Base-by-base conservation (phyloP, 1,284 basidiomycete genomes). In the Cryptococcus sp. region DNA sequence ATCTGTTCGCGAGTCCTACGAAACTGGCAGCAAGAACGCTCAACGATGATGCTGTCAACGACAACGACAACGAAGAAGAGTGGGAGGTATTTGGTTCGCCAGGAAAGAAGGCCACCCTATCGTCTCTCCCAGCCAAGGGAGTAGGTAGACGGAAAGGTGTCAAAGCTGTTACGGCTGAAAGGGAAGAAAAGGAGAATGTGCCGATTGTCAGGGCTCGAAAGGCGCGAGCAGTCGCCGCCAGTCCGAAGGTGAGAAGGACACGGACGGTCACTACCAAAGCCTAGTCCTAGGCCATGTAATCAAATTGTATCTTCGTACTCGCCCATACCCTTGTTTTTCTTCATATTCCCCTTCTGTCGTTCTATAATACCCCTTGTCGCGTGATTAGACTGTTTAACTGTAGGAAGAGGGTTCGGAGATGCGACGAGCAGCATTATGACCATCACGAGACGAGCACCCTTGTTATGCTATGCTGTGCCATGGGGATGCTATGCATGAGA, bases 1-100 rank as follows among this genome's bases (percentile, higher is more conserved):
- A 73, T 59, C 52, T 73, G 35, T 74, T 75, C 53, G 52, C 53
- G 22, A 44, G 17, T 45, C 13, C 41, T 15, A 4, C 50, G 5
- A 22, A 35, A 49, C 40, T 45, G 40, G 38, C 49, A 42, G n/a
- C 40, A 44, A 11, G n/a, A 50, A n/a, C 19, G 16, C 50, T 39
- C 15, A 25, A 56, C 20, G 50, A 45, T 13, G 25, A 47, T 31
- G 53, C 44, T 27, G 50, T 45, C 23, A 40, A 53, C 13, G 54
- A 59, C n/a, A 40, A 53, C 13, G 54, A 59, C 13, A 22, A 45
- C n/a, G 42, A 45, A n/a, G n/a, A 22, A 22, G 60, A 54, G 38
- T 49, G 47, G 47, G 57, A 50, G 23, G 38, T 58, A 4, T 57
- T 61, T 41, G 27, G 49, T 19, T 54, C 48, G 23, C 17, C 52